A percentile compares a stretch with the other conserved stretches of the same genome.
phyloP scores from a whole-genome alignment of 352 stramenopile genomes.

The Globisporangium sylvaticum region DNA sequence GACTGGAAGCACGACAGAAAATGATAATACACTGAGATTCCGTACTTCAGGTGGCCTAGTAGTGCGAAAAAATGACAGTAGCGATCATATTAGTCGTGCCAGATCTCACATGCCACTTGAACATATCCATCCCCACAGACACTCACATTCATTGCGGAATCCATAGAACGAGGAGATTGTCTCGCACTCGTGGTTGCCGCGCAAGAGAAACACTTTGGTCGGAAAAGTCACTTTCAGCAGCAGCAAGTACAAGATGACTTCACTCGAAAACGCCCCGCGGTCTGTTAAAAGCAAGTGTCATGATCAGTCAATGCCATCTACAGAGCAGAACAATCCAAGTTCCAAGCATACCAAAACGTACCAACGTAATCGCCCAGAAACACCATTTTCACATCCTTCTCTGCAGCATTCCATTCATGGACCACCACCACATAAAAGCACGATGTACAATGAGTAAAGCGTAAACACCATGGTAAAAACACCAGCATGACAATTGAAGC shows the following conservation, averaged over 20 bases:
- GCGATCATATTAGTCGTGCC: not conserved
- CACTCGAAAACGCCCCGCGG: constrained; percentile 72
- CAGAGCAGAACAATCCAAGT: too few relatives aligned
- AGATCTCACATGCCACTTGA: too few relatives aligned
- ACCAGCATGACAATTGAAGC: not conserved
- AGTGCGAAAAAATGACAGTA: not conserved
- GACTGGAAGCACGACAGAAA: constrained; percentile 79
- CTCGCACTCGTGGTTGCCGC: constrained; percentile 84
- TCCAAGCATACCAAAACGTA: too few relatives aligned
- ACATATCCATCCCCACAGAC: too few relatives aligned
- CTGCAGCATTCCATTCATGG: constrained; percentile 10
- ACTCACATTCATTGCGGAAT: constrained; percentile 78
- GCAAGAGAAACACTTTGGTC: constrained; percentile 59
- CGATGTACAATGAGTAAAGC: not conserved
- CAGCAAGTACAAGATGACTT: constrained; percentile 79
- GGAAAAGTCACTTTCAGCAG: constrained; percentile 63
- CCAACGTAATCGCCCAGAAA: constrained; percentile 81
- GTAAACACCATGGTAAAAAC: not conserved
- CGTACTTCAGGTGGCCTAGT: constrained; percentile 67
- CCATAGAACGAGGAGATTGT: constrained; percentile 85
- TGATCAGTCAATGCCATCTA: not conserved
- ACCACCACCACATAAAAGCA: not conserved
- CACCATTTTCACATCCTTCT: constrained; percentile 50
- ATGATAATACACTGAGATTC: constrained; percentile 75
- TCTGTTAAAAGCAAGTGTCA: constrained; percentile 23